Base-by-base conservation (phyloP, 1,284 basidiomycete genomes). In the Puccinia polysora region DNA sequence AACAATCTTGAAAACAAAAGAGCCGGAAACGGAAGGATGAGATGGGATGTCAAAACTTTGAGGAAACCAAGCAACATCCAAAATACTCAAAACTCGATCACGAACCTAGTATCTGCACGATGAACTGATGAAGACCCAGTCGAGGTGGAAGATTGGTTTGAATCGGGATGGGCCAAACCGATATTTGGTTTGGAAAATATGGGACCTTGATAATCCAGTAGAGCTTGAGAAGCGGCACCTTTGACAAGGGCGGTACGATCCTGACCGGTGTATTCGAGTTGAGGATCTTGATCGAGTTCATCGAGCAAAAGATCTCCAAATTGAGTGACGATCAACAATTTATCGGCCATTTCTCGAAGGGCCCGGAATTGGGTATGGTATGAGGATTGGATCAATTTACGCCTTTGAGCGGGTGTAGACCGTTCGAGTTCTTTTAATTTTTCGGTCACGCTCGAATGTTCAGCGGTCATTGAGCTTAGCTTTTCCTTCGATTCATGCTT, bases 311-410 rank as follows among this genome's bases (percentile, higher is more conserved):
- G 50, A 45, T 75, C 75, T 25, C 77, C 77, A 58, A 77, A 78
- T 40, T 74, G 70, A 5, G 65, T 73, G 36, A 78, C 60, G 62
- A 78, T 73, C 25, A 75, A 75, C n/a, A 74, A 55, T 68, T 78
- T 78, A 63, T 78, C 78, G 18, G 76, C 77, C 10, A 77, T 63
- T 25, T 76, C 76, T 23, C 74, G 63, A 52, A 77, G 65, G 12
- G 76, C 76, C 23, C 65, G 47, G 36, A 78, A 77, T 59, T 77
- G 75, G 15, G 72, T 40, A 5, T 73, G 28, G 53, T 76, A 78
- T 4, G 73, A 63, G 55, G 75, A 75, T 43, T 75, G 62, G 23
- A 78, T 59, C 60, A 77, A 76, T 23, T 73, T 63, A n/a, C 78
- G 69, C 65, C 77, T 77, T n/a, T 78, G 63, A 10, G 65, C 56